Evolutionary conservation across 1,284 basidiomycete genomes (phyloP), one percentile per base, ranked within the genome.

Genomic region (Puccinia hordei): DNA sequence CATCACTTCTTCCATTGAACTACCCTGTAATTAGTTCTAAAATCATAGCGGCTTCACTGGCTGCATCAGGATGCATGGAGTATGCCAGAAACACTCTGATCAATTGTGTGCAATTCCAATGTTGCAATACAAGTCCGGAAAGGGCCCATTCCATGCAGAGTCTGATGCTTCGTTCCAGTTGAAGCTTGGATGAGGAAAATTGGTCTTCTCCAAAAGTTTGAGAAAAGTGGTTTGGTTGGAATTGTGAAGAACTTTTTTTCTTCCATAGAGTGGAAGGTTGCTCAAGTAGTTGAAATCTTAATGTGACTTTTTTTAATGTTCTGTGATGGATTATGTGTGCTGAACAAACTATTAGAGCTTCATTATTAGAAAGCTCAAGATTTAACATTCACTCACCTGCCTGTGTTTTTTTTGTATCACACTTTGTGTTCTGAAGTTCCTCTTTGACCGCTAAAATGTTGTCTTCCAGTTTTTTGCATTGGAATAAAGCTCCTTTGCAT

Each of bases 141-240:
- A 61, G 30, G 4, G 57, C 57, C 57, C 24, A 17, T 61, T 61
- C 57, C 57, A 61, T 30, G 24, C 6, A 13, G 57, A 61, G 30
- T 12, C 6, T 5, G n/a, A 61, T 15, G 19, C 17, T 61, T 61
- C 24, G 17, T 61, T 61, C 57, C 57, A 61, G 57, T 61, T 30
- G 24, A 61, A 61, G 30, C 57, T 27, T 35, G 57, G 57, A 35
- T 61, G 24, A 61, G 57, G 57, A 61, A 61, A 61, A 27, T 19
- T 13, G 30, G 24, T 61, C 33, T 27, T 61, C 33, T 13, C 5
- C 24, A 61, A 17, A 24, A 8, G 24, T 19, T 13, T 19, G 6
- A 61, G 57, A 61, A 61, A 61, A 61, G 27, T 19, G 4, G 9
- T 13, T 61, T 17, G 24, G 24, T 30, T n/a, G 6, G 57, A 61